Percentiles rank a stretch among this genome's conserved stretches.
These are phyloP conservation scores for Hyaloscypha bicolor DNA, from an alignment of 495 filamentous ascomycete genomes.

Conservation along the genomic window DNA sequence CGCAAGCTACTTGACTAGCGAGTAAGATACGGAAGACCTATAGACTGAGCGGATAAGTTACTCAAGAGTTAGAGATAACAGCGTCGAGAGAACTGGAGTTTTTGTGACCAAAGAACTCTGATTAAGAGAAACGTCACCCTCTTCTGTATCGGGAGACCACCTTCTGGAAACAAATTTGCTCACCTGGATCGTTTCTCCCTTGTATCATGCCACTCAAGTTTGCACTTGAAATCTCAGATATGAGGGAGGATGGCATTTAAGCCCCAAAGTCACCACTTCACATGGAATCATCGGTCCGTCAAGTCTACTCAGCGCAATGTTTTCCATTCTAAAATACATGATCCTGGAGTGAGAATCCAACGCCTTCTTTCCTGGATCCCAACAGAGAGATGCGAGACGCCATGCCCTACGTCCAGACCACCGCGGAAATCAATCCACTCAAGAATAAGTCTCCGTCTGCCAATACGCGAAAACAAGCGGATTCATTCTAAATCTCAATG, in stretches of 20 bases:
- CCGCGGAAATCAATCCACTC: background rate
- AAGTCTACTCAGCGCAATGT: background rate
- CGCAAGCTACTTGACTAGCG: too few relatives aligned
- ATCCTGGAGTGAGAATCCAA: background rate
- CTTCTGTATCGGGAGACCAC: too few relatives aligned
- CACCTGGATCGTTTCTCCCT: background rate
- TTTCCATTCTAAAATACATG: background rate
- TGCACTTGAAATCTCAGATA: too few relatives aligned
- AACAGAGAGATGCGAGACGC: background rate
- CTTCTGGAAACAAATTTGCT: background rate
- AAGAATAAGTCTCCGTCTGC: background rate
- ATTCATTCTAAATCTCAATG: constrained; percentile 22
- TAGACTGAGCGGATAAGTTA: too few relatives aligned
- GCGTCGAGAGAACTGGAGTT: too few relatives aligned
- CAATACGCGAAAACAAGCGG: background rate
- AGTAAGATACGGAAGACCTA: too few relatives aligned
- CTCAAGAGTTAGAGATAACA: too few relatives aligned
- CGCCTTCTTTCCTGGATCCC: background rate
- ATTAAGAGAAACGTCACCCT: too few relatives aligned
- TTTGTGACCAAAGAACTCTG: too few relatives aligned
- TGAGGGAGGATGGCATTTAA: too few relatives aligned
- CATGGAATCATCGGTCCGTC: background rate
- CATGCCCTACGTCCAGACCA: background rate
- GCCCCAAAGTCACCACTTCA: background rate
- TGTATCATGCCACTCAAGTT: too few relatives aligned